Conservation (phyloP, 441 rosid species). For the Rhodomyrtus psidioides region DNA sequence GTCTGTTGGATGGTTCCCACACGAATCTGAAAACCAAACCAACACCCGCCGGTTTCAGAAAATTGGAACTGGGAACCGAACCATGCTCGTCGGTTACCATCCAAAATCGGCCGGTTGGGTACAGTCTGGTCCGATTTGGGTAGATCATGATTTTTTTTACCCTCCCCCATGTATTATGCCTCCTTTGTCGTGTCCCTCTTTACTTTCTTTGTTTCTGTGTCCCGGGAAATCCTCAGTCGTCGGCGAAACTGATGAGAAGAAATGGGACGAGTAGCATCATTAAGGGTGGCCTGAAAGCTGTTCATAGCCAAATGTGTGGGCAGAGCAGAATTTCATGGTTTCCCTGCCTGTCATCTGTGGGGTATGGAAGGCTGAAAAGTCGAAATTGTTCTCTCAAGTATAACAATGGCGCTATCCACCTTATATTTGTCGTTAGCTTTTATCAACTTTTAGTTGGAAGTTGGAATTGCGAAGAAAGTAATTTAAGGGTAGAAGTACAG, state of each 20-base stretch:
- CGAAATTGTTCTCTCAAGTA: background rate
- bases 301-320: background rate
- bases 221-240: background rate
- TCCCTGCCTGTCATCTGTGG: background rate
- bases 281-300: background rate
- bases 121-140: no score
- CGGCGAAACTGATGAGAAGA: background rate
- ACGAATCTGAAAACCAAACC: no score
- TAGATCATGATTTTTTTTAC: no score
- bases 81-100: no score
- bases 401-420: background rate
- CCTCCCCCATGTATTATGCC: no score
- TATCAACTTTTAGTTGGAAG: background rate
- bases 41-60: no score
- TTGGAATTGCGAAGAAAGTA: accelerated
- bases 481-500: no score
- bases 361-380: background rate
- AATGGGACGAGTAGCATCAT: background rate
- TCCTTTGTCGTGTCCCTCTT: background rate
- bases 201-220: background rate
- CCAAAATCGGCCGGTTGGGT: no score
- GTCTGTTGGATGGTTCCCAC: no score
- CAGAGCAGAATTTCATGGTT: background rate
- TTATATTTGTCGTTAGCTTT: background rate
- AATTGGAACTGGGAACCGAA: no score